Conservation (phyloP, 148 eudicot species). For the Silene latifolia region DNA sequence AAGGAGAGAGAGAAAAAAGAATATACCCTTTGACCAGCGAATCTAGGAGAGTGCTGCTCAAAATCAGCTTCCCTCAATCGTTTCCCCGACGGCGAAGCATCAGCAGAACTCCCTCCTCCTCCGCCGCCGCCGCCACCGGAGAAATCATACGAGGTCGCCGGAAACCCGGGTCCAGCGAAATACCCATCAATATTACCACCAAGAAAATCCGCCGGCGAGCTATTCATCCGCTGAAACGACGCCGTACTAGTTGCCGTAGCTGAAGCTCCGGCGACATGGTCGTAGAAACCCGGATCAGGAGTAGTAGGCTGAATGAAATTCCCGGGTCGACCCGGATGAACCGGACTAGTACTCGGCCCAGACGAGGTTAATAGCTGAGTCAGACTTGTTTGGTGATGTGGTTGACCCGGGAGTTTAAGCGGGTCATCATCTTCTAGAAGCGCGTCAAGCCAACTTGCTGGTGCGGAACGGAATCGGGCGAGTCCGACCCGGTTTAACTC, state of each 20-base stretch:
- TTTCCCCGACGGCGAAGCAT: conserved; percentile 41
- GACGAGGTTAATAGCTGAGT: conserved; percentile 42
- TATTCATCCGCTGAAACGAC: conserved; percentile 65
- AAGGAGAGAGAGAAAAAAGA: conserved; percentile 7
- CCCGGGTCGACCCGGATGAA: neutral
- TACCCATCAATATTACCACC: conserved; percentile 50
- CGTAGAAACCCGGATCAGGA: conserved; percentile 41
- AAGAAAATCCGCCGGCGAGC: conserved; percentile 80
- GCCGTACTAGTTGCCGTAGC: neutral
- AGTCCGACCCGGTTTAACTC: conserved; percentile 46
- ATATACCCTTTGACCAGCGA: conserved; percentile 37
- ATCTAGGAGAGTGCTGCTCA: conserved; percentile 28
- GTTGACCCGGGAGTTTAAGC: conserved; percentile 26
- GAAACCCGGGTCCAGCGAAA: conserved; percentile 46
- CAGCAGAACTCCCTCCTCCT: conserved; percentile 29
- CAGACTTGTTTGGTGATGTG: conserved; percentile 22
- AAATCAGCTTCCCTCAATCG: conserved; percentile 49
- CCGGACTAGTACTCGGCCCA: conserved; percentile 12
- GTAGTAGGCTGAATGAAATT: conserved; percentile 11
- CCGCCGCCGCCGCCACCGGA: neutral
- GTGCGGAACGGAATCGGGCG: conserved; percentile 85
- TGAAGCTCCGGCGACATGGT: conserved; percentile 7
- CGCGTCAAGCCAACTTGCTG: conserved; percentile 91
- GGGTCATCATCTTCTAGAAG: conserved; percentile 64
- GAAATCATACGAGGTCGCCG: conserved; percentile 27